Evolutionary conservation across 345 rosid species (phyloP).

Genomic region (Noccaea bulbosa): DNA sequence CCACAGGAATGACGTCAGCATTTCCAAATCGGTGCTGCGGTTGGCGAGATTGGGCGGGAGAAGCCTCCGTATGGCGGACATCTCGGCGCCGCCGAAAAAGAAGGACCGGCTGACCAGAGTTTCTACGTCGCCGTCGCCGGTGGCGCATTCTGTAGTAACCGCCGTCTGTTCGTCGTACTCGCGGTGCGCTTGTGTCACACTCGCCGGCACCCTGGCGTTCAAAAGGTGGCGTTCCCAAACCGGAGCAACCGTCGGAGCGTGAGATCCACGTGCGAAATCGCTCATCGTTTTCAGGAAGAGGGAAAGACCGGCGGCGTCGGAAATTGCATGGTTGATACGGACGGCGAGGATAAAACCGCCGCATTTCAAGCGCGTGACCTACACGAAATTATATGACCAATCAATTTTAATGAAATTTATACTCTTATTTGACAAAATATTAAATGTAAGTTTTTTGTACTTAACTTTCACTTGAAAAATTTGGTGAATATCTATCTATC

Average conservation of each 20-base stretch:
- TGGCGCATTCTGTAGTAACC: not conserved
- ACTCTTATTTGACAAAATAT: too few species aligned
- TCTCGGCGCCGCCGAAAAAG: conserved; percentile 40
- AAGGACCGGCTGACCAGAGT: conserved; percentile 32
- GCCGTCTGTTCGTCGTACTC: conserved; percentile 35
- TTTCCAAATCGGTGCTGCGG: conserved; percentile 36
- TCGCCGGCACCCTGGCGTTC: conserved; percentile 32
- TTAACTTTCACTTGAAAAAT: not conserved
- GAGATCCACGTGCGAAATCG: conserved; percentile 35
- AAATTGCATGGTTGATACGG: conserved; percentile 39
- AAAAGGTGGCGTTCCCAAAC: conserved; percentile 48
- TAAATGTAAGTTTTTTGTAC: too few species aligned
- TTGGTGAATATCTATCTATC: not conserved
- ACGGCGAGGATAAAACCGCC: conserved; percentile 48
- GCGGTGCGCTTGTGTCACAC: conserved; percentile 27
- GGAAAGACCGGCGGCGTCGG: conserved; percentile 35
- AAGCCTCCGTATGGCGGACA: conserved; percentile 38
- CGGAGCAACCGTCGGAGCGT: conserved; percentile 37
- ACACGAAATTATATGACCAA: not conserved
- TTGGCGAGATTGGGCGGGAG: conserved; percentile 26
- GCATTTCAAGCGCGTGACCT: conserved; percentile 47
- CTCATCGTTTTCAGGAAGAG: conserved; percentile 37
- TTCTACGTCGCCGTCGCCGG: not conserved
- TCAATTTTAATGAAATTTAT: too few species aligned
- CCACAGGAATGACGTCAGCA: conserved; percentile 47